phyloP scores from a whole-genome alignment of 768 basidiomycete species.

The Piloderma croceum region DNA sequence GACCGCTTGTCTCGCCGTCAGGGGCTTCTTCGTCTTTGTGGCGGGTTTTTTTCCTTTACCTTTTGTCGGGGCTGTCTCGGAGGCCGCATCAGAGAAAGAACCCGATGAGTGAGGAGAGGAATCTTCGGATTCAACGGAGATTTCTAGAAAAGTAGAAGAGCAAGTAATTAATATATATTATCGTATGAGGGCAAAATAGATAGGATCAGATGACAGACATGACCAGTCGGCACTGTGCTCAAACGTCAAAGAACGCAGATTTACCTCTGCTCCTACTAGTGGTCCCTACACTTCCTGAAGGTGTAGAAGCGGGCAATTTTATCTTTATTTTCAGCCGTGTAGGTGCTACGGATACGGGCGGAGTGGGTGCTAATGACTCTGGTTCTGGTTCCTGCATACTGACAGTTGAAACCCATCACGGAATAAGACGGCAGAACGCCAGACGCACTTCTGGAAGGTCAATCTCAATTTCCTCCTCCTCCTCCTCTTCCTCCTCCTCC shows the following conservation, averaged over 20 bases:
- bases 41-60: slow-evolving; percentile 4
- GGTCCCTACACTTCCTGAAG: too few relatives aligned
- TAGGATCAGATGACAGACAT: slow-evolving; percentile 16
- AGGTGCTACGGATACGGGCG: slow-evolving; percentile 22
- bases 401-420: slow-evolving; percentile 12
- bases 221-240: slow-evolving; percentile 19
- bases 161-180: slow-evolving; percentile 3
- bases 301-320: slow-evolving; percentile 38
- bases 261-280: slow-evolving; percentile 23
- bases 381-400: slow-evolving; percentile 17
- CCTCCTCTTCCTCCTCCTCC: slow-evolving; percentile 36
- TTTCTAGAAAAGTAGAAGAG: too few relatives aligned
- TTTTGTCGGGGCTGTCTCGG: slow-evolving; percentile 3
- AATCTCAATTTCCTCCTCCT: slow-evolving; percentile 21
- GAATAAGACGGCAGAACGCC: slow-evolving; percentile 6
- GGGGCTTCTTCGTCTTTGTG: slow-evolving; percentile 5
- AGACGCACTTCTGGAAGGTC: slow-evolving; percentile 13
- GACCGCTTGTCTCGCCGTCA: slow-evolving; percentile 59
- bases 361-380: slow-evolving; percentile 22
- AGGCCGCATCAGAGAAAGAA: slow-evolving; percentile 17
- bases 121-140: slow-evolving; percentile 34
- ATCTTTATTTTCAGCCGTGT: slow-evolving; percentile 58
- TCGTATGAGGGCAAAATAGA: neutral
- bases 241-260: slow-evolving; percentile 15
- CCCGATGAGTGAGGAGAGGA: slow-evolving; percentile 24